These are phyloP conservation scores for Didymella pinodella DNA, from an alignment of 2,329 filamentous ascomycete genomes.

Conservation along the genomic window DNA sequence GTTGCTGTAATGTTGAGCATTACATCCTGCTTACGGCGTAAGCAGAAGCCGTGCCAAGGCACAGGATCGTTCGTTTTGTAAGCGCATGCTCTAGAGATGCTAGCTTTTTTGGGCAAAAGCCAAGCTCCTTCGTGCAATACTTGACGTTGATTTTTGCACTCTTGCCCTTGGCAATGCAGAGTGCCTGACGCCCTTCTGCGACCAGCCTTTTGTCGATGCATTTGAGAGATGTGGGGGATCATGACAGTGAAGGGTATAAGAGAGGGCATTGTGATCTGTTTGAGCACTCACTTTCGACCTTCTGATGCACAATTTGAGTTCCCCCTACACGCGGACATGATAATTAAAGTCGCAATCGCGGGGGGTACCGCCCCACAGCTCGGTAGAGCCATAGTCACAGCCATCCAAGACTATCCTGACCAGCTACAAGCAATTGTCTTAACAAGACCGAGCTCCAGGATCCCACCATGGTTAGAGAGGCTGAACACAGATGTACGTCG, in stretches of 20 bases:
- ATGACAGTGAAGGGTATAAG: neutral
- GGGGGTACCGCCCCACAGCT: neutral
- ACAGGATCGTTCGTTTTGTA: neutral
- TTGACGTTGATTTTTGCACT: neutral
- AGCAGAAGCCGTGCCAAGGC: neutral
- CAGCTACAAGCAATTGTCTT: neutral
- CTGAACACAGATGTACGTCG: neutral
- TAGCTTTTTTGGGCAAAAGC: neutral
- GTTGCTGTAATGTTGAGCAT: neutral
- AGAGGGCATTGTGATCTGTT: neutral
- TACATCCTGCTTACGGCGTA: neutral
- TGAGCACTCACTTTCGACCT: neutral
- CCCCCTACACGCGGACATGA: neutral
- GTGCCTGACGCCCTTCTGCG: neutral
- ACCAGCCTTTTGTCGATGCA: neutral
- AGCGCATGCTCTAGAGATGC: neutral
- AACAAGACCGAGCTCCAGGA: neutral
- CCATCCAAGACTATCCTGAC: neutral
- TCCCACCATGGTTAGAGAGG: neutral
- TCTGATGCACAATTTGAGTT: neutral
- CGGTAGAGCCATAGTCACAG: neutral
- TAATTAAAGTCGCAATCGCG: neutral
- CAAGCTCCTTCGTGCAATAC: neutral
- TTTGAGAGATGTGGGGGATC: neutral
- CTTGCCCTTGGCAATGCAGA: neutral